Evolutionary conservation across 2,329 filamentous ascomycete species (phyloP).

Genomic region (Paraconiothyrium brasiliense): DNA sequence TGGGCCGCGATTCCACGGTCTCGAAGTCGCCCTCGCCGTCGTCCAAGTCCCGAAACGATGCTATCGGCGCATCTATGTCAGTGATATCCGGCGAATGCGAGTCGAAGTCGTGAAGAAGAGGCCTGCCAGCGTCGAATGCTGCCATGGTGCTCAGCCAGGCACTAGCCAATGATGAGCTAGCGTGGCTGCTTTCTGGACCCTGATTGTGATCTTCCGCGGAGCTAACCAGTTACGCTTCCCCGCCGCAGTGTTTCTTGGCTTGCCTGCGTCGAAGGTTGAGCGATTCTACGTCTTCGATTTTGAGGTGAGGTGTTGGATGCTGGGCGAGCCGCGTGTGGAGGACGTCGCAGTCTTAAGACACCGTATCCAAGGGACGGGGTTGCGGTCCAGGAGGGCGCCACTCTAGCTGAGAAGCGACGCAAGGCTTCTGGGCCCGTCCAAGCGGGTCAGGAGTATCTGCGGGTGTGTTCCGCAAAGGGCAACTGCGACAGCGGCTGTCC

Average conservation of each 20-base stretch:
- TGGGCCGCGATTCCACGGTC: constrained; percentile 23
- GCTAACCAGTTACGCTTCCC: neutral
- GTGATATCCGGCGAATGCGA: constrained; percentile 29
- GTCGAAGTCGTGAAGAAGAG: constrained; percentile 36
- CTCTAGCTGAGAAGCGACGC: constrained; percentile 5
- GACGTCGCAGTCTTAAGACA: neutral
- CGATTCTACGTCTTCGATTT: too few relatives aligned
- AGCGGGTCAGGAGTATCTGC: neutral
- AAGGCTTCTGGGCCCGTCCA: constrained; percentile 6
- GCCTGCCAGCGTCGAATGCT: constrained; percentile 28
- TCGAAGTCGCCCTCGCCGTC: constrained; percentile 36
- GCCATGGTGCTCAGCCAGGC: constrained; percentile 32
- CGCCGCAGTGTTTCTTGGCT: neutral
- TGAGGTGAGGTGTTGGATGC: neutral
- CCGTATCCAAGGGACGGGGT: neutral
- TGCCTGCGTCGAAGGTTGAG: neutral
- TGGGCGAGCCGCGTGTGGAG: neutral
- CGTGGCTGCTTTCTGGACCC: constrained; percentile 16
- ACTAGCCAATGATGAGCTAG: constrained; percentile 31
- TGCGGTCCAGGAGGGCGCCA: constrained; percentile 5
- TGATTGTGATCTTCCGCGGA: constrained; percentile 15
- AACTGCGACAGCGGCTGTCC: neutral
- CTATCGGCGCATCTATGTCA: constrained; percentile 22
- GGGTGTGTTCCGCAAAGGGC: constrained; percentile 2
- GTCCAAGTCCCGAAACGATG: constrained; percentile 34